These are phyloP conservation scores for Chrysanthemum makinoi DNA, from an alignment of 129 eudicot genomes.

Conservation along the genomic window DNA sequence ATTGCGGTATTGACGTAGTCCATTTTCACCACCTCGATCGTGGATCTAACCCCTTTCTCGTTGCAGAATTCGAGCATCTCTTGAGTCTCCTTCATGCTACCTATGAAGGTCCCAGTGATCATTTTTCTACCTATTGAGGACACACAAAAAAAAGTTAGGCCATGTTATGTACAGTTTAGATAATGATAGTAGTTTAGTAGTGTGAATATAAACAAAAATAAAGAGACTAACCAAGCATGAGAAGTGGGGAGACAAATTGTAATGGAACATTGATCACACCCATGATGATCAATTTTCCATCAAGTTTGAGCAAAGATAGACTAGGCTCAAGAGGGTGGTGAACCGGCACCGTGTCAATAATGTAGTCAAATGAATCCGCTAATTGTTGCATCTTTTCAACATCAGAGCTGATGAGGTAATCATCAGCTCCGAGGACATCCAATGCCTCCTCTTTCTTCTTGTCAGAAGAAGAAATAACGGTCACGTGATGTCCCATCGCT, in stretches of 20 bases:
- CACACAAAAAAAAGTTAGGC: background rate
- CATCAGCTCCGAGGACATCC: constrained; percentile 84
- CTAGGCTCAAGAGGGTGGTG: constrained; percentile 82
- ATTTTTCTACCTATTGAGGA: constrained; percentile 60
- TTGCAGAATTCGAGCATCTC: constrained; percentile 88
- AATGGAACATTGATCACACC: constrained; percentile 78
- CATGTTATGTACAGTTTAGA: background rate
- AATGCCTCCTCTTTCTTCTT: constrained; percentile 76
- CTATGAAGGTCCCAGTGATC: constrained; percentile 88
- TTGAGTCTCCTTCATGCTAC: constrained; percentile 89
- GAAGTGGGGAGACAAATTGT: constrained; percentile 71
- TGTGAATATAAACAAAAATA: background rate
- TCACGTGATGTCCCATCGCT: constrained; percentile 94
- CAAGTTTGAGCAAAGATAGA: constrained; percentile 69
- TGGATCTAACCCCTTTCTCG: constrained; percentile 61
- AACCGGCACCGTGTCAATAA: constrained; percentile 77
- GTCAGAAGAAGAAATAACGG: constrained; percentile 81
- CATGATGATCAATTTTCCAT: constrained; percentile 77
- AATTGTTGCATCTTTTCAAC: constrained; percentile 54
- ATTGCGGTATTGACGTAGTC: constrained; percentile 78
- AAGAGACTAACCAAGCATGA: constrained; percentile 70
- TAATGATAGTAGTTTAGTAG: background rate
- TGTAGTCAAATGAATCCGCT: constrained; percentile 74
- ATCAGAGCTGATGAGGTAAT: constrained; percentile 80
- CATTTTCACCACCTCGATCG: constrained; percentile 84